Base-by-base conservation (phyloP, 1,284 basidiomycete species). In the Ceratobasidium papillatum region DNA sequence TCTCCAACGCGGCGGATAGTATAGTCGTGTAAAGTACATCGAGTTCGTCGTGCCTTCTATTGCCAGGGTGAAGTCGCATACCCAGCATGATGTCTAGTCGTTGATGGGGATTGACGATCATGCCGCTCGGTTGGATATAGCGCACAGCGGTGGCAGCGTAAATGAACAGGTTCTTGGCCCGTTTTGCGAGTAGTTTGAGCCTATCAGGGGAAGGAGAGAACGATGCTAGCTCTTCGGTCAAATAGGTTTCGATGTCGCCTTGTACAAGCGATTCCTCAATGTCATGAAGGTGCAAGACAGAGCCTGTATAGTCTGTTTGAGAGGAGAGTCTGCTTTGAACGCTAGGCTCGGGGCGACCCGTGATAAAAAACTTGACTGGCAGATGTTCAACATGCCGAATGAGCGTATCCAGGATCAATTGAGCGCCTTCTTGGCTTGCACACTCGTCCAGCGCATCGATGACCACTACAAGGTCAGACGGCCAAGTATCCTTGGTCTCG, bases 381-480 rank as follows among this genome's bases (percentile, higher is more conserved):
- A 62, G 41, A 9, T 41, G 41, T 11, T 8, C 1, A 25, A 54
- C 54, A 45, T 49, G 30, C 9, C 38, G 43, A 58, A 72, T 22
- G 11, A 72, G 32, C 22, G 34, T 36, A 11, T 62, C 58, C 0
- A 72, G 45, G 3, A 72, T 12, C 3, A 27, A 8, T 45, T 38
- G 19, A 5, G 45, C 52, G 11, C 43, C 45, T 19, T 52, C 41
- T 8, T 43, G 41, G 9, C 32, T 9, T 14, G 12, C 32, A 36
- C 69, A 72, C 36, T 72, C 58, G 58, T 72, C 69, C 45, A 62
- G 56, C 12, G 69, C 69, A 30, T 72, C 69, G 58, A 72, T 58
- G 8, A 61, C 58, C 3, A 72, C 45, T 7, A 72, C 45, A 3
- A 72, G 43, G 19, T 34, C 41, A 9, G 25, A 19, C 1, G 58